phyloP scores from a whole-genome alignment of 169 alveolate species.

The Eimeria maxima region DNA sequence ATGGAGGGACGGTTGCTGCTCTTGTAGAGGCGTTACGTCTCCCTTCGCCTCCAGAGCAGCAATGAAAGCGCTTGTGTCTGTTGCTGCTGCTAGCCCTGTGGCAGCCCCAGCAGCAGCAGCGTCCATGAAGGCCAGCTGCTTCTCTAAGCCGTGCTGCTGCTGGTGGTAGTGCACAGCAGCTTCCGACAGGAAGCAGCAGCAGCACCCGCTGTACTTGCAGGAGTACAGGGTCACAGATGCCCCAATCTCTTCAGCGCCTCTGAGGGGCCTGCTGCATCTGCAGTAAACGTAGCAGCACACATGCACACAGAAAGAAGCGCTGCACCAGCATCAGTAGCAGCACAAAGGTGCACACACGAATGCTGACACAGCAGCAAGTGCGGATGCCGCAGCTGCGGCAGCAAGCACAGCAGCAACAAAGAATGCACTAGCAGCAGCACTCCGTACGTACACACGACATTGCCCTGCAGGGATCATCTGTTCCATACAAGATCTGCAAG shows the following conservation, averaged over 20 bases:
- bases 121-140: slow-evolving; percentile 54
- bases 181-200: slow-evolving; percentile 49
- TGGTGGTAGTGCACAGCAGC: slow-evolving; percentile 38
- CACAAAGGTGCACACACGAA: background rate
- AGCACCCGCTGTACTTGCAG: slow-evolving; percentile 12
- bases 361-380: background rate
- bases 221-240: background rate
- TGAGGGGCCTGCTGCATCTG: background rate
- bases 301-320: background rate
- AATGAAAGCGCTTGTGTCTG: background rate
- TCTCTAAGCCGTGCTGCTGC: slow-evolving; percentile 52
- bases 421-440: slow-evolving; percentile 11
- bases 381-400: slow-evolving; percentile 1
- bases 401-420: slow-evolving; percentile 6
- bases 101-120: slow-evolving; percentile 41
- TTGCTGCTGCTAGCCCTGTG: background rate
- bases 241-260: slow-evolving; percentile 39
- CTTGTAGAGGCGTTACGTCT: background rate
- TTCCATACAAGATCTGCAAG: slow-evolving; percentile 34
- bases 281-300: slow-evolving; percentile 24
- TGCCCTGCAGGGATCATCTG: slow-evolving; percentile 46
- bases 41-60: slow-evolving; percentile 38
- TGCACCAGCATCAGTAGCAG: slow-evolving; percentile 30
- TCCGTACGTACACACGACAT: slow-evolving; percentile 17
- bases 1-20: background rate